Base-by-base conservation (phyloP, 2,329 filamentous ascomycete genomes). In the Aspergillus phoenicis region DNA sequence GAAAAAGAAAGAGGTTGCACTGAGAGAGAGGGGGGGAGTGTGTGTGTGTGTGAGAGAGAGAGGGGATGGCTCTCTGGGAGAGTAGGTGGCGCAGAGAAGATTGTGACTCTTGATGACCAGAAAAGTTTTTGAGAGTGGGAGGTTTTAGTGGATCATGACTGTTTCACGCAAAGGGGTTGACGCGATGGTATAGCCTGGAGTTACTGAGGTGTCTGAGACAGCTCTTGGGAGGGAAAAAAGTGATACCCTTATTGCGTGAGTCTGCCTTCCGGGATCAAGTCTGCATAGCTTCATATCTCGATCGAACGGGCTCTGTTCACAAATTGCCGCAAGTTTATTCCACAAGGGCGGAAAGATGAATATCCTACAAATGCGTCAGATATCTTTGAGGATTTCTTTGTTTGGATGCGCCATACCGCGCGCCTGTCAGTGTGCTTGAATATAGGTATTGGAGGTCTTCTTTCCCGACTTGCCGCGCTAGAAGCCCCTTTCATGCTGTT, bases 211-310 rank as follows among this genome's bases (percentile, higher is more conserved):
- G 73, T 75, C 70, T 75, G 71, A 70, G 71, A 74, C 71, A 75
- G 64, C 71, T 74, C 72, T 72, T 70, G 70, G 71, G 70, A 75
- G 71, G 70, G 33, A 36, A 56, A 56, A 77, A 76, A 77, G 71
- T 77, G 75, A 78, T 78, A 78, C 75, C 75, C 76, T 76, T 74
- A 71, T 69, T 73, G 72, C 72, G 71, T 69, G 72, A 72, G 73
- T 77, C 72, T 75, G 71, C 73, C 72, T 73, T 71, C 65, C 65
- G 68, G 72, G 70, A 70, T 71, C 69, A 71, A 72, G 69, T 70
- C 69, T 73, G 72, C 72, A 72, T 71, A 73, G 72, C 70, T 75
- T 74, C 70, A 70, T 70, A 66, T 71, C 71, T 70, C 70, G 67
- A 71, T 64, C 62, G 59, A 65, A 64, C 67, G 67, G 69, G 64